Base-by-base conservation (phyloP, 257 asterid genomes). In the Osmanthus fragrans region DNA sequence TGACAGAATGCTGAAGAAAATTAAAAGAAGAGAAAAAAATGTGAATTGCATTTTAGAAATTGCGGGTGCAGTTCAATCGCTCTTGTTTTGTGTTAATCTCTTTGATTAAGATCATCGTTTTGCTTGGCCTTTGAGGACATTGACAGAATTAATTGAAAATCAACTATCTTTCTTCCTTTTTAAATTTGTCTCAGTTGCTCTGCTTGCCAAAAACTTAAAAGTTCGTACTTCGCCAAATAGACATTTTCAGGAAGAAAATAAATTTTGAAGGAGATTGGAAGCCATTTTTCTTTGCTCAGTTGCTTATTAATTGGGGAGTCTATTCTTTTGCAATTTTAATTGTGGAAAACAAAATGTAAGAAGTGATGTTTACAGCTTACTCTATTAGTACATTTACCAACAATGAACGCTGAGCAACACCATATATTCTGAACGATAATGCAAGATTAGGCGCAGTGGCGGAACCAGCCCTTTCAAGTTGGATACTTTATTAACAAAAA, bases 221-320 rank as follows among this genome's bases (percentile, higher is more conserved):
- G 56, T 49, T 76, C 40, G 66, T 25, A 73, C 70, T 27, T 30
- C 12, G 45, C 39, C 54, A 15, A 66, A 67, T 73, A 21, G 70
- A 49, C 63, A 49, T 60, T 29, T 66, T 27, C 69, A 45, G 51
- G 72, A 36, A 76, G 74, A 76, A 71, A 5, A 70, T 39, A 73
- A 13, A 25, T 2, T 64, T 21, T 69, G 15, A 29, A 69, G 66
- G 69, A 29, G 6, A 42, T 47, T 30, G 68, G 30, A 75, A 25
- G 32, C 33, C n/a, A 19, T 39, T 71, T 71, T 37, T 64, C 27
- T 36, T 36, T 73, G 30, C 63, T 66, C n/a, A 79, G 78, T 10
- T 71, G n/a, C 40, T 73, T 47, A n/a, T 37, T 56, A 25, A 15
- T 19, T 69, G 16, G 18, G 29, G 25, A 21, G 32, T 32, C 27